Evolutionary conservation across 2,329 filamentous ascomycete species (phyloP).

Genomic region (Aspergillus flavus): DNA sequence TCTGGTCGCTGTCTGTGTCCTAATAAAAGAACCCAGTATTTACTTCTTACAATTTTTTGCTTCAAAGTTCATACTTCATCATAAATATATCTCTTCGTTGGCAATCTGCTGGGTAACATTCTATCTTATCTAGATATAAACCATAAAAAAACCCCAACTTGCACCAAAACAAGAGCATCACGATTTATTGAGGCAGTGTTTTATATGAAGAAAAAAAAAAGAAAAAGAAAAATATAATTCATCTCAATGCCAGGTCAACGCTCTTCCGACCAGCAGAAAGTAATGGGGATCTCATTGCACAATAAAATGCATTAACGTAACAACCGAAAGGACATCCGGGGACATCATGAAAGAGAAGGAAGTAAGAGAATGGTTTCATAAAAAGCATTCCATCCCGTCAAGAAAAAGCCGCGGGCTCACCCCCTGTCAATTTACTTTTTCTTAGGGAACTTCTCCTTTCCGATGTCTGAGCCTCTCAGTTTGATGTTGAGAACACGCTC

Average conservation of each 20-base stretch:
- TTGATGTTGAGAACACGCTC: conserved; percentile 87
- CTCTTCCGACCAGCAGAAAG: conserved; percentile 37
- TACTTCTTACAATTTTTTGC: conserved; percentile 22
- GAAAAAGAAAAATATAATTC: neutral
- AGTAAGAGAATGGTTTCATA: conserved; percentile 12
- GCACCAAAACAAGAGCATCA: conserved; percentile 4
- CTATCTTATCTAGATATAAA: conserved; percentile 7
- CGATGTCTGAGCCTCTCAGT: conserved; percentile 82
- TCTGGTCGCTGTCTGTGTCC: conserved; percentile 31
- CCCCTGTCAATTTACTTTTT: conserved; percentile 57
- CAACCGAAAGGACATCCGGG: conserved; percentile 21
- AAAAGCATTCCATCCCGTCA: conserved; percentile 19
- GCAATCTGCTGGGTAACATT: conserved; percentile 4
- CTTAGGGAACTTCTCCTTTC: conserved; percentile 78
- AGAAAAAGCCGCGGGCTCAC: conserved; percentile 32
- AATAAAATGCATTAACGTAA: conserved; percentile 19
- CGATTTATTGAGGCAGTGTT: conserved; percentile 2
- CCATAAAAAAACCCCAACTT: neutral
- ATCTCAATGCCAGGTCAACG: conserved; percentile 33
- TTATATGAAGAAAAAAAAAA: neutral
- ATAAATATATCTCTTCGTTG: conserved; percentile 8
- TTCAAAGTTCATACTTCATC: conserved; percentile 9
- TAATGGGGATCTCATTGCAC: conserved; percentile 20
- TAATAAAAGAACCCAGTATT: conserved; percentile 39
- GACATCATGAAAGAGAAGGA: conserved; percentile 29